A percentile compares a stretch with the other conserved stretches of the same genome.
Evolutionary conservation across 805 yeast species (phyloP).

Genomic region (Myxozyma vanderwaltii): DNA sequence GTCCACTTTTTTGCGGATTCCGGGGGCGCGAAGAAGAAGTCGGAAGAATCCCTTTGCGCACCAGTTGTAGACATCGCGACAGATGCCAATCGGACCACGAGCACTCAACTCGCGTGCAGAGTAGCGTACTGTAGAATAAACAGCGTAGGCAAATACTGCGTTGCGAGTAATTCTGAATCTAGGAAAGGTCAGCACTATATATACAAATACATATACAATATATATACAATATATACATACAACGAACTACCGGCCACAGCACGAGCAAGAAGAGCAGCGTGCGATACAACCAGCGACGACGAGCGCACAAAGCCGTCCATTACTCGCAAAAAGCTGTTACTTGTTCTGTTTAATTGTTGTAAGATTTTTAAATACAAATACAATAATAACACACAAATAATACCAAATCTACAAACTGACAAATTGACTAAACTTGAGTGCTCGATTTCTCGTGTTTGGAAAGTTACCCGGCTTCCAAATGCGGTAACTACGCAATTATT

Average conservation of each 20-base stretch:
- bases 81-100: constrained; percentile 36
- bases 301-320: too few species aligned
- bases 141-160: constrained; percentile 9
- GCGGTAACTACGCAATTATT: too few species aligned
- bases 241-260: neutral
- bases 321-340: too few species aligned
- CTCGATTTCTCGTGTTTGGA: too few species aligned
- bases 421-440: too few species aligned
- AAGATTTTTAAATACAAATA: too few species aligned
- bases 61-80: constrained; percentile 6
- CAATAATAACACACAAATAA: too few species aligned
- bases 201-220: neutral
- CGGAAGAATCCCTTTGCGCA: constrained; percentile 30
- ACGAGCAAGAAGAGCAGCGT: neutral
- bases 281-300: neutral
- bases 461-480: too few species aligned
- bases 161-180: constrained; percentile 9
- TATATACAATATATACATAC: neutral
- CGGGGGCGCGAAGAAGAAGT: constrained; percentile 50
- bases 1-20: constrained; percentile 58
- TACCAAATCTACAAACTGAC: too few species aligned
- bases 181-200: neutral
- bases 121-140: constrained; percentile 11
- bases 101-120: constrained; percentile 31
- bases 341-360: too few species aligned